Evolutionary conservation across 306 rosid species (phyloP).

Genomic region (Gynostemma pentaphyllum): DNA sequence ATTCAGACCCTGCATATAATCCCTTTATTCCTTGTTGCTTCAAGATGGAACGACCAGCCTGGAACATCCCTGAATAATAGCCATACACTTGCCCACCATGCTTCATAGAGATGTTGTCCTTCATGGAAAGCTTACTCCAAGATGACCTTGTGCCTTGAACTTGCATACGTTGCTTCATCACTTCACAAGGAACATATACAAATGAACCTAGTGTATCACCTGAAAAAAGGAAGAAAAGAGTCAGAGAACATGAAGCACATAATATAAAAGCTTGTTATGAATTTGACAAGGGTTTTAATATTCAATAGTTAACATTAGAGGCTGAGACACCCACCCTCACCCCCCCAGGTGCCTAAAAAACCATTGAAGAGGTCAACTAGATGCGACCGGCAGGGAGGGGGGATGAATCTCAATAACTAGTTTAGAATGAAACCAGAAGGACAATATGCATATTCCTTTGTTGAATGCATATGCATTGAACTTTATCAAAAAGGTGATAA

Average conservation of each 20-base stretch:
- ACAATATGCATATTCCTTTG: not conserved
- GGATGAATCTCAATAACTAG: not conserved
- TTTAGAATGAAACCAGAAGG: not conserved
- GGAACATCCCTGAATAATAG: slow-evolving; percentile 75
- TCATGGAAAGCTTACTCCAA: slow-evolving; percentile 49
- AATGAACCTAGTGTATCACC: slow-evolving; percentile 90
- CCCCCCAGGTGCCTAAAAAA: not conserved
- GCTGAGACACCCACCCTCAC: too few species aligned
- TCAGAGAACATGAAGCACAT: not conserved
- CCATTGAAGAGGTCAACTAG: not conserved
- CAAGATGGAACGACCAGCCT: slow-evolving; percentile 79
- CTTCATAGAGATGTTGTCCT: slow-evolving; percentile 31
- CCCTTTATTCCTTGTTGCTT: slow-evolving; percentile 69
- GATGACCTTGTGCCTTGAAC: slow-evolving; percentile 71
- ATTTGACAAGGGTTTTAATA: not conserved
- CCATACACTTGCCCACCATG: slow-evolving; percentile 47
- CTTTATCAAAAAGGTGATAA: not conserved
- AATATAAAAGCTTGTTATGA: not conserved
- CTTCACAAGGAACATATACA: slow-evolving; percentile 95
- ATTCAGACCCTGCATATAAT: slow-evolving; percentile 69
- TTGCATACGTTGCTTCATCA: slow-evolving; percentile 90
- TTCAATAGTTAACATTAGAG: not conserved
- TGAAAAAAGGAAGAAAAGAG: slow-evolving; percentile 24
- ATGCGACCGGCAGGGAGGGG: not conserved
- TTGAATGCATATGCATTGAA: not conserved